Evolutionary conservation across 345 rosid genomes (phyloP).

Genomic region (Crucihimalaya himalaica): DNA sequence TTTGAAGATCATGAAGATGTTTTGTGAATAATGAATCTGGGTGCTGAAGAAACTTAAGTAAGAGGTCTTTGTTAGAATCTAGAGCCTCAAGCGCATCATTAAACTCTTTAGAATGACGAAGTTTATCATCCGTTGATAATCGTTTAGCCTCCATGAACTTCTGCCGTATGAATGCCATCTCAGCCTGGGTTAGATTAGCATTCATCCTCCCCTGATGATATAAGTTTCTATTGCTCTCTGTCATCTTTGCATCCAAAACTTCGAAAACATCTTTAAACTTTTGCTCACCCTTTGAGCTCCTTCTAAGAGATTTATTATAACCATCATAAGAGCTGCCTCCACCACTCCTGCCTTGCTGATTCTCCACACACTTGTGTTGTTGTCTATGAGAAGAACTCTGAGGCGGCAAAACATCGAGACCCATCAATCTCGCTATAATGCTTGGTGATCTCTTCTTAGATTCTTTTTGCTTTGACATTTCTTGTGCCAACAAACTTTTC

Average conservation of each 20-base stretch:
- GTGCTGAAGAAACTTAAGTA: slow-evolving; percentile 80
- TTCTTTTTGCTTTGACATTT: slow-evolving; percentile 78
- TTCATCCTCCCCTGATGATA: slow-evolving; percentile 40
- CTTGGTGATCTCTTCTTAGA: slow-evolving; percentile 72
- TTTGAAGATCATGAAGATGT: slow-evolving; percentile 74
- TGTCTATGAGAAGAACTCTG: slow-evolving; percentile 51
- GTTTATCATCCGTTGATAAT: slow-evolving; percentile 68
- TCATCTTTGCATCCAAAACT: slow-evolving; percentile 68
- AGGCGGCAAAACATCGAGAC: slow-evolving; percentile 84
- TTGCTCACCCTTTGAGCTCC: slow-evolving; percentile 69
- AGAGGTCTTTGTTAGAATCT: slow-evolving; percentile 76
- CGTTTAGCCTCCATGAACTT: slow-evolving; percentile 79
- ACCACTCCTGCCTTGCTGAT: slow-evolving; percentile 35
- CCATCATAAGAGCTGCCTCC: slow-evolving; percentile 49
- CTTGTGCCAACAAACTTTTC: slow-evolving; percentile 75
- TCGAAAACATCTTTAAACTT: slow-evolving; percentile 97
- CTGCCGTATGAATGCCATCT: slow-evolving; percentile 69
- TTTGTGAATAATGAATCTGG: slow-evolving; percentile 83
- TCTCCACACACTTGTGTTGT: slow-evolving; percentile 47
- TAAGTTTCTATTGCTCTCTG: slow-evolving; percentile 43
- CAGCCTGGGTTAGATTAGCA: slow-evolving; percentile 57
- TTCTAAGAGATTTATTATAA: slow-evolving; percentile 53
- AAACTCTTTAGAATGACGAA: slow-evolving; percentile 77
- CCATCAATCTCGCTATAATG: slow-evolving; percentile 92
- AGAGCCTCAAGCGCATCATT: slow-evolving; percentile 75